Evolutionary conservation across 2,329 filamentous ascomycete species (phyloP).

Genomic region (Hirsutella rhossiliensis): DNA sequence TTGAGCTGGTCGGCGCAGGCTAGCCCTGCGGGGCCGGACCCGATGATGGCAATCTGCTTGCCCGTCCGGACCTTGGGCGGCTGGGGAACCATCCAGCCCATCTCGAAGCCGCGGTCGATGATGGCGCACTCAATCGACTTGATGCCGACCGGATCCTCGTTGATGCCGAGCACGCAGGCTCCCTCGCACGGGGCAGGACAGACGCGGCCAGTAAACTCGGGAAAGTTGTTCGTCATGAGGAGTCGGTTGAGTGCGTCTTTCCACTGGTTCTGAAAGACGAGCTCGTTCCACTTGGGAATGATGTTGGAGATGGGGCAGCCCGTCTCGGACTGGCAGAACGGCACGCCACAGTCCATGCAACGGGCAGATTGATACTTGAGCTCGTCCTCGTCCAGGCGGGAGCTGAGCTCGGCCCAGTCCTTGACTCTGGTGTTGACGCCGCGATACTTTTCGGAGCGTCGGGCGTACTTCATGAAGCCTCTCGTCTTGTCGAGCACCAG

Average conservation of each 20-base stretch:
- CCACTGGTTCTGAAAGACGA: slow-evolving; percentile 71
- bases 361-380: slow-evolving; percentile 93
- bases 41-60: slow-evolving; percentile 80
- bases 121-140: slow-evolving; percentile 98
- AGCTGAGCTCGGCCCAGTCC: slow-evolving; percentile 87
- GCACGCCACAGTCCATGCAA: slow-evolving; percentile 98
- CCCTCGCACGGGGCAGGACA: slow-evolving; percentile 95
- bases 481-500: slow-evolving; percentile 94
- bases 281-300: slow-evolving; percentile 92
- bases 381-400: slow-evolving; percentile 82
- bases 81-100: slow-evolving; percentile 90
- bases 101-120: slow-evolving; percentile 93
- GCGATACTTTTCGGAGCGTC: slow-evolving; percentile 87
- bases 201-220: slow-evolving; percentile 93
- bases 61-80: slow-evolving; percentile 72
- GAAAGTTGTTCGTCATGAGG: slow-evolving; percentile 97
- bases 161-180: slow-evolving; percentile 91
- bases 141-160: slow-evolving; percentile 93
- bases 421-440: slow-evolving; percentile 71
- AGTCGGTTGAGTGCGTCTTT: slow-evolving; percentile 82
- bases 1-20: slow-evolving; percentile 90
- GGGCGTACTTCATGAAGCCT: slow-evolving; percentile 95
- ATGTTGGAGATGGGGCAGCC: slow-evolving; percentile 96
- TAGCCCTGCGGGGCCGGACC: slow-evolving; percentile 84
- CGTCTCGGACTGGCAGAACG: slow-evolving; percentile 93